Percentiles rank a stretch among this genome's conserved stretches.
Evolutionary conservation across 2,329 filamentous ascomycete genomes (phyloP).

Genomic region (Ophiocordyceps sinensis): DNA sequence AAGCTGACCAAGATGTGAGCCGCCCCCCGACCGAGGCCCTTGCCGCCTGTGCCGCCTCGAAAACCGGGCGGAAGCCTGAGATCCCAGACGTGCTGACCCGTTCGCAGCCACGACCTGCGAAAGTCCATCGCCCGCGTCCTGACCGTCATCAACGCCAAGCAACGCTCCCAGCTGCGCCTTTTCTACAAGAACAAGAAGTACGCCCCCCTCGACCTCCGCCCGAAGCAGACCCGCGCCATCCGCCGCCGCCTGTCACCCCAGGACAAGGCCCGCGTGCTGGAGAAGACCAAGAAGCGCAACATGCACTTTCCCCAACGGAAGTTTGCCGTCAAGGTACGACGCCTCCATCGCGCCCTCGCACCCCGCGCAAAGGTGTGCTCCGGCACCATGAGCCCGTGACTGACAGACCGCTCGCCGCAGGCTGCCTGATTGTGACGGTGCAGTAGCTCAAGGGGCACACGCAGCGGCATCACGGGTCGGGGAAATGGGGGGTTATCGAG

Average conservation of each 20-base stretch:
- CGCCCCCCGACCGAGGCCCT: slow-evolving; percentile 17
- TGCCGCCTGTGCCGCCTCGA: too few species aligned
- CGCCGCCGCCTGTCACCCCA: slow-evolving; percentile 86
- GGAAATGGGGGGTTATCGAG: slow-evolving; percentile 13
- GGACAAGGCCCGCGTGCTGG: slow-evolving; percentile 70
- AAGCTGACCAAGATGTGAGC: slow-evolving; percentile 91
- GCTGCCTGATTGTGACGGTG: slow-evolving; percentile 4
- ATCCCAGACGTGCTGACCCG: too few species aligned
- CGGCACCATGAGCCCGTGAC: background rate
- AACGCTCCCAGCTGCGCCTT: slow-evolving; percentile 90
- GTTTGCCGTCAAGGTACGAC: slow-evolving; percentile 88
- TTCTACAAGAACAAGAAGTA: slow-evolving; percentile 99
- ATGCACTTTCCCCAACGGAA: slow-evolving; percentile 97
- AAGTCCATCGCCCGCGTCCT: slow-evolving; percentile 99
- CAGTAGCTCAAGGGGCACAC: background rate
- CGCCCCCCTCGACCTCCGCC: slow-evolving; percentile 91
- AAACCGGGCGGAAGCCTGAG: too few species aligned
- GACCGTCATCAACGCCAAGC: slow-evolving; percentile 99
- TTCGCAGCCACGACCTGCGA: slow-evolving; percentile 81
- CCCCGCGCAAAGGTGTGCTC: background rate
- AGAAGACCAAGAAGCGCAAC: slow-evolving; percentile 94
- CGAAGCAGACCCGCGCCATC: slow-evolving; percentile 97
- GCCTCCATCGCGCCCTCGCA: background rate
- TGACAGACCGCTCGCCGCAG: background rate
- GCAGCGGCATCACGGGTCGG: slow-evolving; percentile 2